Percentiles rank a stretch among this genome's conserved stretches.
Evolutionary conservation across 345 rosid genomes (phyloP).

Genomic region (Clausena lansium): DNA sequence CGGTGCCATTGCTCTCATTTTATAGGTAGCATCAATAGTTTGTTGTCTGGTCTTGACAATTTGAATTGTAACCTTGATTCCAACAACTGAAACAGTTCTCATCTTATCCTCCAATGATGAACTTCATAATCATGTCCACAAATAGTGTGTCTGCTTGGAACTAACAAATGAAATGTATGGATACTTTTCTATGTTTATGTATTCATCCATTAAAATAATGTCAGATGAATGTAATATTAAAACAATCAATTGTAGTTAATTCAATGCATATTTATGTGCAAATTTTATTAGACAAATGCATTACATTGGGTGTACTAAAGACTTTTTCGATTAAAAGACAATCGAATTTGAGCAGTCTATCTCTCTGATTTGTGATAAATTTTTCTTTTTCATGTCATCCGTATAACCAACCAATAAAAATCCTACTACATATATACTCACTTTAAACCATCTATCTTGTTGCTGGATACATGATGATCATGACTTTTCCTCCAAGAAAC

Average conservation of each 20-base stretch:
- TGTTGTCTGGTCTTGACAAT: neutral
- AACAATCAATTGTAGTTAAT: neutral
- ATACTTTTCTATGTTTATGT: too few relatives aligned
- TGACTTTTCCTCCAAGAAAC: neutral
- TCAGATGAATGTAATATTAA: neutral
- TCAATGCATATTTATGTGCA: too few relatives aligned
- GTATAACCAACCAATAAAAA: too few relatives aligned
- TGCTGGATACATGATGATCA: neutral
- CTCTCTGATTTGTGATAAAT: too few relatives aligned
- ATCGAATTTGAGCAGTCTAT: too few relatives aligned
- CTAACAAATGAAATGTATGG: neutral
- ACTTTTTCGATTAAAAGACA: too few relatives aligned
- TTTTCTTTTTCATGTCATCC: too few relatives aligned
- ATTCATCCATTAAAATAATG: neutral
- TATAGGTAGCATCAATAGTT: too few relatives aligned
- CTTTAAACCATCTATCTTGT: neutral
- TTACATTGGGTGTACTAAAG: too few relatives aligned
- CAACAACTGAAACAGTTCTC: neutral
- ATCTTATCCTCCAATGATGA: neutral
- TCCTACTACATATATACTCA: neutral
- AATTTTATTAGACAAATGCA: too few relatives aligned
- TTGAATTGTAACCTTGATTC: neutral
- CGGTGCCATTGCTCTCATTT: too few relatives aligned
- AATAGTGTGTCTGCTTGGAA: neutral
- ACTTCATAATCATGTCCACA: neutral